A percentile compares a stretch with the other conserved stretches of the same genome.
Conservation (phyloP, 805 yeast genomes). For the Candida odintsovae region DNA sequence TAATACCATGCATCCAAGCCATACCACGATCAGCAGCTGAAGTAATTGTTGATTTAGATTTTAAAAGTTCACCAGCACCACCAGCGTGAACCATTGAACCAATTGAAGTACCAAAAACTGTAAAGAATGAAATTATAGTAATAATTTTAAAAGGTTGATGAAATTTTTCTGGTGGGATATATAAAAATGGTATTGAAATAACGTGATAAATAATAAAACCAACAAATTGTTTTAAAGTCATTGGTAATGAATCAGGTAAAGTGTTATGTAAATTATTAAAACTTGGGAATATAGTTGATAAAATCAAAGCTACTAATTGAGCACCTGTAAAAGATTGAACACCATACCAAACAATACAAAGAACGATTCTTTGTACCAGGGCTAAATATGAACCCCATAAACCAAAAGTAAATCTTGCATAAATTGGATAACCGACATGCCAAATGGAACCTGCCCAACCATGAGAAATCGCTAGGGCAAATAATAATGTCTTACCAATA, state of each 20-base stretch:
- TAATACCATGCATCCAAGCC: constrained; percentile 26
- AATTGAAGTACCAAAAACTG: constrained; percentile 32
- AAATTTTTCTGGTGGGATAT: constrained; percentile 28
- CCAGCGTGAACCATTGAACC: constrained; percentile 25
- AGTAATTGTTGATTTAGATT: constrained; percentile 21
- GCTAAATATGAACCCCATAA: constrained; percentile 39
- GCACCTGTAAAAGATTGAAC: constrained; percentile 44
- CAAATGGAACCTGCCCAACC: constrained; percentile 43
- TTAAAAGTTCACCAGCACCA: constrained; percentile 29
- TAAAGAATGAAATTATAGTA: constrained; percentile 25
- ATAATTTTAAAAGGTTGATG: constrained; percentile 25
- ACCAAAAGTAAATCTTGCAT: constrained; percentile 41
- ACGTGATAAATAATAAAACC: constrained; percentile 36
- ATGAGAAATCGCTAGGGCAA: constrained; percentile 34
- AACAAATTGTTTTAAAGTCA: constrained; percentile 37
- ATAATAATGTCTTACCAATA: constrained; percentile 35
- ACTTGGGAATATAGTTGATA: constrained; percentile 33
- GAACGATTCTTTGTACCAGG: constrained; percentile 36
- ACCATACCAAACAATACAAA: constrained; percentile 42
- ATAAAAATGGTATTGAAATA: constrained; percentile 24
- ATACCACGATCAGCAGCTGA: constrained; percentile 26
- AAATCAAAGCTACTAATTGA: constrained; percentile 32
- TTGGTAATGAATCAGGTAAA: constrained; percentile 31
- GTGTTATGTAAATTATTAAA: constrained; percentile 35
- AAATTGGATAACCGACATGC: constrained; percentile 45